Conservation (phyloP, 2,329 filamentous ascomycete species). For the Aspergillus cejpii region DNA sequence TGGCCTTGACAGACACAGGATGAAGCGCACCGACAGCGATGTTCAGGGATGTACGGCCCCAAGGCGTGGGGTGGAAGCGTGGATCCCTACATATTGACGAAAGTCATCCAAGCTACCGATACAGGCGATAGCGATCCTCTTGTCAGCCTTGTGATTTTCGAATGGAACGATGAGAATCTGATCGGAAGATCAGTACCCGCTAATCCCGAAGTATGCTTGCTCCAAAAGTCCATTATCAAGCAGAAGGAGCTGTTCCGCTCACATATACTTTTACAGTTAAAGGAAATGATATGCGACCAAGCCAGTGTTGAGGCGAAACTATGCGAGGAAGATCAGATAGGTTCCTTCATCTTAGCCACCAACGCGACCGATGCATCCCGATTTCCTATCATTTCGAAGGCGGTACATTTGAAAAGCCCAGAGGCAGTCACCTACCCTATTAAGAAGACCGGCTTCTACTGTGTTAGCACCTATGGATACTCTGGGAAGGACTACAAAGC, state of each 20-base stretch:
- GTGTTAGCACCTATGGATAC: conserved; percentile 71
- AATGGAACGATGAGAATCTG: conserved; percentile 78
- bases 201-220: conserved; percentile 47
- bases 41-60: conserved; percentile 88
- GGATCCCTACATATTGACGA: conserved; percentile 82
- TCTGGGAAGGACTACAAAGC: conserved; percentile 64
- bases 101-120: conserved; percentile 60
- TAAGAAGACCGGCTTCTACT: conserved; percentile 92
- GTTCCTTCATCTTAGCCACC: conserved; percentile 72
- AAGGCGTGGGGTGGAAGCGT: conserved; percentile 80
- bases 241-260: conserved; percentile 1
- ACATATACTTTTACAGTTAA: conserved; percentile 42
- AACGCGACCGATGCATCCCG: conserved; percentile 67
- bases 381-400: conserved; percentile 68
- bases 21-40: conserved; percentile 72
- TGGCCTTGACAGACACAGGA: conserved; percentile 58
- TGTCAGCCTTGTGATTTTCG: conserved; percentile 82
- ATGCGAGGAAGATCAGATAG: conserved; percentile 71
- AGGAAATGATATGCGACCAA: conserved; percentile 69
- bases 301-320: conserved; percentile 60
- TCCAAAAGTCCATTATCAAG: not conserved
- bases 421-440: conserved; percentile 70
- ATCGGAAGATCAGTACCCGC: conserved; percentile 62
- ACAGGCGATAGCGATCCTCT: conserved; percentile 62
- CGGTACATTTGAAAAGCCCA: conserved; percentile 72